Base-by-base conservation (phyloP, 2,329 filamentous ascomycete genomes). In the Penicillium corylophilum region DNA sequence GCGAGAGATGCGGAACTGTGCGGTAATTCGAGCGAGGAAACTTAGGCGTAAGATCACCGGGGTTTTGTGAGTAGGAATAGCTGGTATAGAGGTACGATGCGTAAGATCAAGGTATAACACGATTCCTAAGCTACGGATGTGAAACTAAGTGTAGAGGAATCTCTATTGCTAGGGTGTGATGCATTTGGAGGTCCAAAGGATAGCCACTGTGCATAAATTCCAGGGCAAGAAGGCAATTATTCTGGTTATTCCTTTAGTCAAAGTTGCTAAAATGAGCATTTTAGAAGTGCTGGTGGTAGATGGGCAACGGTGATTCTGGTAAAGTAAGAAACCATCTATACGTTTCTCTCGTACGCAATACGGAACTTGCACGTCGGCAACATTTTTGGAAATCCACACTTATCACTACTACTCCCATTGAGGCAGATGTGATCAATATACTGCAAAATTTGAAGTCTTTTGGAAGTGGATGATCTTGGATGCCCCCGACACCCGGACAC, bases 141-240 rank as follows among this genome's bases (percentile, higher is more conserved):
- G n/a, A n/a, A n/a, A n/a, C n/a, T n/a, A n/a, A n/a, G n/a, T n/a
- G n/a, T n/a, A n/a, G n/a, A n/a, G n/a, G n/a, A n/a, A n/a, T n/a
- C n/a, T n/a, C n/a, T n/a, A n/a, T n/a, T n/a, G n/a, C n/a, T n/a
- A n/a, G n/a, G n/a, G n/a, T 29, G 8, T 3, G 28, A 13, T 1
- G 2, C 8, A 29, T 4, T 12, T 12, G 29, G 13, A n/a, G n/a
- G 26, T 5, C 12, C n/a, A 54, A 85, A 72, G 82, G 4, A 67
- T 86, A 0, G 84, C 86, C 0, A 90, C 85, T 0, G 80, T 90
- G 0, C 86, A 89, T 65, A 91, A 90, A 56, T 91, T 89, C 49
- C 87, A 92, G 60, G 88, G 88, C 0, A 87, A 92, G 63, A 87
- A 92, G 61, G 84, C 83, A 1, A 85, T 88, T 46, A 73, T 92